Evolutionary conservation across 768 basidiomycete species (phyloP).

Genomic region (Leccinum subgranulosum): DNA sequence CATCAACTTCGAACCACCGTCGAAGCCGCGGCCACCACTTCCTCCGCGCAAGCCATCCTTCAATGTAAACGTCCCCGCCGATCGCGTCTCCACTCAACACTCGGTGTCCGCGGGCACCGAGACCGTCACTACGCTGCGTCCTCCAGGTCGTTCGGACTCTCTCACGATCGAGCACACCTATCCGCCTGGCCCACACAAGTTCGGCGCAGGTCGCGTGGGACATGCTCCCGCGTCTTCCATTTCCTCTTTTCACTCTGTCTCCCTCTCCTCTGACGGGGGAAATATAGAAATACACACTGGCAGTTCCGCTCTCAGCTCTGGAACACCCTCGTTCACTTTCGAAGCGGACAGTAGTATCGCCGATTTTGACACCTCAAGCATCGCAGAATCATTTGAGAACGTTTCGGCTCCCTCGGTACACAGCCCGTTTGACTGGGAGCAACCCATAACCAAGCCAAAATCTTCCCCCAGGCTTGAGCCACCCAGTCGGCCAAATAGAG

Average conservation of each 20-base stretch:
- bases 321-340: slow-evolving; percentile 45
- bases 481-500: slow-evolving; percentile 50
- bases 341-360: slow-evolving; percentile 37
- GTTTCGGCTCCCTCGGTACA: slow-evolving; percentile 52
- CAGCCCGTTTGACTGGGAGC: slow-evolving; percentile 57
- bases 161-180: slow-evolving; percentile 59
- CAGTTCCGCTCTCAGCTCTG: slow-evolving; percentile 18
- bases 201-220: slow-evolving; percentile 32
- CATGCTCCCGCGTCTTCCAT: slow-evolving; percentile 69
- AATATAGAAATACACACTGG: slow-evolving; percentile 16
- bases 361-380: slow-evolving; percentile 52
- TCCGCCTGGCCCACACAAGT: slow-evolving; percentile 40
- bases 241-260: slow-evolving; percentile 82
- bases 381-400: slow-evolving; percentile 73
- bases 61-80: slow-evolving; percentile 34
- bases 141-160: slow-evolving; percentile 42
- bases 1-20: slow-evolving; percentile 55
- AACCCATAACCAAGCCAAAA: slow-evolving; percentile 36
- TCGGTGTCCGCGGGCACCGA: slow-evolving; percentile 17
- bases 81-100: slow-evolving; percentile 34
- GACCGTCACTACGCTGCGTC: slow-evolving; percentile 17
- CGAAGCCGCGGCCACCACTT: slow-evolving; percentile 51
- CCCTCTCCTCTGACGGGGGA: slow-evolving; percentile 63
- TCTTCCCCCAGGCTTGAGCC: slow-evolving; percentile 31
- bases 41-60: slow-evolving; percentile 66